Evolutionary conservation across 768 basidiomycete species (phyloP).

Genomic region (Calocybe indica): DNA sequence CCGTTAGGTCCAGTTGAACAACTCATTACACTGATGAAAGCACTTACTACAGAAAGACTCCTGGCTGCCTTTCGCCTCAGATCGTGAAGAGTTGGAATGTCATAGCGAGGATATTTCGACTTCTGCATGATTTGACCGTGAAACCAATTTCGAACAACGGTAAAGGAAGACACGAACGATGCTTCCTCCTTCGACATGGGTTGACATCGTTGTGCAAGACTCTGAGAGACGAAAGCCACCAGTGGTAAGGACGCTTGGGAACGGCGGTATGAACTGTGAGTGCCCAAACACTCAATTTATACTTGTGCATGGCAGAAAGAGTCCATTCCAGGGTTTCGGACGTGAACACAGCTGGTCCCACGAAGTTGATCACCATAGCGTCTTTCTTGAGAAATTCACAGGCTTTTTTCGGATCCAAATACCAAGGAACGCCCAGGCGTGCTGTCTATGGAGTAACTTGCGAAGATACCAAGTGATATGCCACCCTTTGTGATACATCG

Average conservation of each 20-base stretch:
- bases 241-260: background rate
- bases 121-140: too few species aligned
- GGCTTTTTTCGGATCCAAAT: too few species aligned
- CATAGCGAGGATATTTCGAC: background rate
- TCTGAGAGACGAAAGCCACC: background rate
- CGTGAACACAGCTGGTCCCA: constrained; percentile 3
- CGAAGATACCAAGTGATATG: too few species aligned
- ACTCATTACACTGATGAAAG: background rate
- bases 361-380: constrained; percentile 1
- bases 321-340: constrained; percentile 7
- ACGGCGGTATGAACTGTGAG: constrained; percentile 1
- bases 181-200: too few species aligned
- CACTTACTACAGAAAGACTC: constrained; percentile 6
- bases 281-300: constrained; percentile 5
- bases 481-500: too few species aligned
- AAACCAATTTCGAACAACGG: too few species aligned
- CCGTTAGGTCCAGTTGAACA: background rate
- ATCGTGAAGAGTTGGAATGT: background rate
- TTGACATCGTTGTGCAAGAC: background rate
- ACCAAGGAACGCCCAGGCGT: too few species aligned
- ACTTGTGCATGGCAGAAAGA: background rate
- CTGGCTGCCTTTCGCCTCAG: constrained; percentile 7
- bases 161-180: too few species aligned
- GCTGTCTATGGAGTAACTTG: too few species aligned
- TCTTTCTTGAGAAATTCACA: too few species aligned